Evolutionary conservation across 2,329 filamentous ascomycete species (phyloP), one percentile per base, ranked within the genome.

Genomic region (Pyrenochaeta sp.): DNA sequence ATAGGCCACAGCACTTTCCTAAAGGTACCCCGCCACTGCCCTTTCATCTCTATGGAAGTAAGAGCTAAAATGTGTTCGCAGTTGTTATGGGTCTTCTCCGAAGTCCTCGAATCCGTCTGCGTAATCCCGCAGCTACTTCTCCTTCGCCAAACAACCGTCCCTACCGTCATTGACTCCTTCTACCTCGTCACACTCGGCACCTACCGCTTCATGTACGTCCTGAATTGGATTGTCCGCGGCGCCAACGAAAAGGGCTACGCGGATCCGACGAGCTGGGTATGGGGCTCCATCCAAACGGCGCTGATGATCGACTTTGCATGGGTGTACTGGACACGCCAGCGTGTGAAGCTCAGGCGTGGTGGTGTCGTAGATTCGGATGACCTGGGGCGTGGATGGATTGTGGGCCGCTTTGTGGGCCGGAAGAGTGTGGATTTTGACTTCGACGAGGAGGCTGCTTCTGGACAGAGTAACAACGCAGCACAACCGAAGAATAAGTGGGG

Each of bases 141-240:
- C 43, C 87, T 98, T 13, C 91, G 94, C 58, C 93, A 97, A 78
- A 97, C 94, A n/a, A 93, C 89, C 27, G 92, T 97, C 0, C 94
- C 94, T 0, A 98, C 94, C 48, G 94, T 97, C 46, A 93, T 98
- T 79, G 92, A 97, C 77, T 96, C 92, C n/a, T 97, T 91, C 80
- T 98, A 98, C 78, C 90, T 98, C 54, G 83, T 95, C 49, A 88
- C 92, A 0, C 86, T 97, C 1, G 94, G 93, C 36, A 90, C 90
- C 12, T 98, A 97, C 80, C 91, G 94, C 56, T 91, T 84, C 48
- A 86, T 97, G 61, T 97, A 98, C 79, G 89, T 96, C 59, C 78
- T 97, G 47, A 97, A 97, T 77, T 98, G 94, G 94, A 89, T 97
- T 67, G 81, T 86, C 60, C 88, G 91, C 32, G 84, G 83, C 57